Evolutionary conservation across 176 grass and related monocot genomes (phyloP), one percentile per base, ranked within the genome.

Genomic region (Ensete ventricosum): DNA sequence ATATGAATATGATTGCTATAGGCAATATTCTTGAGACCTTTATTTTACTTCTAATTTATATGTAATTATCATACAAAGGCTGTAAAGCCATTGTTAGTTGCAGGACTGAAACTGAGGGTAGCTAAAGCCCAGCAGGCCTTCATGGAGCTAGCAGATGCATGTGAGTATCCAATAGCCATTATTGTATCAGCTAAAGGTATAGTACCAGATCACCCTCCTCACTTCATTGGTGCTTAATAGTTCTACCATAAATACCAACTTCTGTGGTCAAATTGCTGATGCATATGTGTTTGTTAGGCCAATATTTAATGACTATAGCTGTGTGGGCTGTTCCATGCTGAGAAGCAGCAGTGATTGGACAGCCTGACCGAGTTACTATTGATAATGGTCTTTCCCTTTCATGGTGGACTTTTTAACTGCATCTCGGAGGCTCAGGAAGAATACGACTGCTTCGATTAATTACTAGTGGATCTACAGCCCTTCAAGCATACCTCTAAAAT

Each of bases 261-360:
- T 75, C 27, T 75, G 73, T 75, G 73, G 54, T 11, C 54, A 75
- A 27, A 75, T 59, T 48, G 73, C 54, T 75, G 54, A 75, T 60
- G 73, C 73, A 59, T 59, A 60, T 48, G 25, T 75, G 7, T 75
- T 75, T 59, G 54, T 59, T 59, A 54, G 54, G 12, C 73, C 73
- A 34, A 75, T 75, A 6, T 75, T 75, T 48, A 75, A 75, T 48
- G 73, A 75, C 21, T 75, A 75, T 54, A 75, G 73, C 26, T 75
- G 54, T 60, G 73, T 75, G 14, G 73, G 73, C 23, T 75, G 60
- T 34, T 75, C 54, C 9, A 25, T 75, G 54, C 25, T 75, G 54
- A 75, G 73, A 59, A 53, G 59, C 60, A 48, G 14, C 54, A 11
- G 54, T 75, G 24, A 24, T 75, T 34, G 73, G 25, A 48, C 53